Evolutionary conservation across 1,284 basidiomycete species (phyloP), one percentile per base, ranked within the genome.

Genomic region (Blastosporella zonata): DNA sequence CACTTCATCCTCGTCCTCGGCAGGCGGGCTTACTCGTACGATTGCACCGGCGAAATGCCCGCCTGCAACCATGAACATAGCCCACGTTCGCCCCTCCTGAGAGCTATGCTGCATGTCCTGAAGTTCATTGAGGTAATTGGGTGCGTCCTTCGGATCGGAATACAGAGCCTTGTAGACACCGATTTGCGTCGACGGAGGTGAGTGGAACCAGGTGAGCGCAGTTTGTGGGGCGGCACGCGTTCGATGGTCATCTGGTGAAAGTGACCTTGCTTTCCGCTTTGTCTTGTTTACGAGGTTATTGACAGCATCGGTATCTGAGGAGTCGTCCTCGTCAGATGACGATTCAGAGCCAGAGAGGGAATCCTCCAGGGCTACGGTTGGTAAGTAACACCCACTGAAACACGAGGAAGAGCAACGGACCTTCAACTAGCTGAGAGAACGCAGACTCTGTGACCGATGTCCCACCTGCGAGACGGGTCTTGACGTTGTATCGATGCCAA

Each of bases 401-500:
- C 20, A 17, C 21, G 5, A 39, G 41, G 10, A 15, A 37, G 22
- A 44, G 36, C 8, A 10, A 25, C 17, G 28, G 23, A 92, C 93
- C 84, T 60, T 93, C 91, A 3, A 95, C 75, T 38, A 96, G 74
- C 47, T 81, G 77, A 22, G 81, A 71, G 61, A 95, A 97, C 28
- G 84, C 78, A 20, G 76, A 63, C 59, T 92, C 90, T 0, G 79
- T 71, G 12, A 93, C 81, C 13, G 82, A 66, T 23, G 71, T 74
- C 29, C 78, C 76, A 13, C 84, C 81, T 46, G 71, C 71, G 28
- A 93, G 69, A 49, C 82, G 84, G 40, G 82, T 77, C 68, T 96
- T 97, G 54, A 95, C 90, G 63, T 99, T 99, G 71, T 97, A 98
- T 46, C 94, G 79, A 76, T 99, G 96, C 96, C 96, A 98, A 67